Base-by-base conservation (phyloP, 106 monocot species). In the Narthecium ossifragum region DNA sequence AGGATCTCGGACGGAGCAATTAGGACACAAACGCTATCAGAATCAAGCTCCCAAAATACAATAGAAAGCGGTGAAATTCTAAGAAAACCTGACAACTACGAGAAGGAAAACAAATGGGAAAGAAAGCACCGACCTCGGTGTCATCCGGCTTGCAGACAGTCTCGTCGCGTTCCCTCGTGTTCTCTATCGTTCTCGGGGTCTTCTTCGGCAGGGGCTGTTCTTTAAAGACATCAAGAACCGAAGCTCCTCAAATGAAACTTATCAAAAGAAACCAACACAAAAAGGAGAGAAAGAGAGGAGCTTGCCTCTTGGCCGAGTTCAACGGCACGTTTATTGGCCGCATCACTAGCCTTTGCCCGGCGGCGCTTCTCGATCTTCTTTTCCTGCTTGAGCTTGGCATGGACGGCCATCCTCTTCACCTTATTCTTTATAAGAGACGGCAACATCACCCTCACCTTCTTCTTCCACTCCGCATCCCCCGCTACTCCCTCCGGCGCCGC, bases 391-490 rank as follows among this genome's bases (percentile, higher is more conserved):
- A 84, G 75, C 70, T 87, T 81, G 24, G 90, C 78, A 66, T 96
- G 75, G 51, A 87, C 67, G 26, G 70, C 80, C 40, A 56, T 84
- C 47, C 96, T 57, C 80, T 90, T 96, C 33, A 75, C 86, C 70
- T 96, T 96, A 70, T 96, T 96, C 75, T 84, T 96, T 17, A 96
- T 79, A 61, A 63, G 40, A 8, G 96, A 90, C 20, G 96, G 78
- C 2, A 71, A 62, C 29, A 65, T 15, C 34, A 37, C 31, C 60
- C 13, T 38, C 74, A 64, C 66, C 66, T 41, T 78, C 58, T 52
- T 31, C 59, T 51, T 57, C 62, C 31, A 43, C 43, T 23, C 43
- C 23, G 24, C 39, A 12, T 17, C 46, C 15, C 7, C 34, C 63
- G 40, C 30, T 50, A 0, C 37, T 64, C 6, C 20, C 14, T 24